Evolutionary conservation across 1,139 yeast genomes (phyloP).

Genomic region (Pichia sp.): DNA sequence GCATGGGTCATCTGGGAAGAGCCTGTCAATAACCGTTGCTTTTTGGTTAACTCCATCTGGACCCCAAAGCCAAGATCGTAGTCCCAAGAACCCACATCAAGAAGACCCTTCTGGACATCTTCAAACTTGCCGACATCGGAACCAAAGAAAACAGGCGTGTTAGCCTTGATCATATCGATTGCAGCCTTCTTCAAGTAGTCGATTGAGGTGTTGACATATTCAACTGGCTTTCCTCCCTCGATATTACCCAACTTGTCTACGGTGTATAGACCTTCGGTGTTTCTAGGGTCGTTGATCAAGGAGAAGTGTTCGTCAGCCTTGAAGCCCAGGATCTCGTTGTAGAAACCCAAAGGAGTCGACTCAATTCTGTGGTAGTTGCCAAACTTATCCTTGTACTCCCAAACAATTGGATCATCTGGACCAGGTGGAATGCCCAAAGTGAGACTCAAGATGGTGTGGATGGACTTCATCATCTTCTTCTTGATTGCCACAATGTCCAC

Average conservation of each 20-base stretch:
- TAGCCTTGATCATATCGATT: constrained; percentile 52
- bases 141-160: constrained; percentile 66
- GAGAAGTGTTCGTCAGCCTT: constrained; percentile 51
- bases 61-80: constrained; percentile 55
- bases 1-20: constrained; percentile 67
- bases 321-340: constrained; percentile 42
- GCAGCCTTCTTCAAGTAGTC: constrained; percentile 49
- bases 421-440: constrained; percentile 62
- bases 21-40: constrained; percentile 51
- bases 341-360: constrained; percentile 53
- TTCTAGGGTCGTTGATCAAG: constrained; percentile 62
- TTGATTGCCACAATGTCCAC: constrained; percentile 34
- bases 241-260: constrained; percentile 60
- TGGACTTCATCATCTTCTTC: constrained; percentile 46
- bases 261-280: constrained; percentile 50
- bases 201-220: constrained; percentile 55
- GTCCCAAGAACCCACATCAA: constrained; percentile 55
- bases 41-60: constrained; percentile 44
- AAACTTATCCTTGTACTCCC: constrained; percentile 60
- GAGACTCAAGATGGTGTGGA: constrained; percentile 51
- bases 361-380: constrained; percentile 45
- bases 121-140: constrained; percentile 63
- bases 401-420: constrained; percentile 47
- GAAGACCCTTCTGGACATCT: constrained; percentile 45
- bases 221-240: constrained; percentile 57